phyloP scores from a whole-genome alignment of 2,329 filamentous ascomycete species.

The Fusarium sp. region DNA sequence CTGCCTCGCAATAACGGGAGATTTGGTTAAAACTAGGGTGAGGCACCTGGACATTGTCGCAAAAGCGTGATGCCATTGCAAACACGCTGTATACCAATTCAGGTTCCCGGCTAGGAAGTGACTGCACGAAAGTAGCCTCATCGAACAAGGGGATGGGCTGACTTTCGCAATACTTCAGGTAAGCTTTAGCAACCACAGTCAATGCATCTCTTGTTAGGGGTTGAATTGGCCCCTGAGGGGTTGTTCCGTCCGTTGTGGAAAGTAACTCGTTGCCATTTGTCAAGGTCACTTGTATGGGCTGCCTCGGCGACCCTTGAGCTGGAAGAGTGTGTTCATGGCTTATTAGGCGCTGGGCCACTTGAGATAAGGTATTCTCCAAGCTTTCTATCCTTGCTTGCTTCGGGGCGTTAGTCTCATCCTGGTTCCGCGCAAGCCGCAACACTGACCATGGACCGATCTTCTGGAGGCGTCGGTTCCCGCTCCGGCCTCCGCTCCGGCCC shows the following conservation, averaged over 20 bases:
- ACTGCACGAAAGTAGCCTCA: not conserved
- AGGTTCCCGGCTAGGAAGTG: not conserved
- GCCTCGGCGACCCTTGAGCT: not conserved
- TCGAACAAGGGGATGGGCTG: conserved; percentile 15
- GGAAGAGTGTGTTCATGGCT: not conserved
- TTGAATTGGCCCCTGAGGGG: not conserved
- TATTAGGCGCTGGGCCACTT: not conserved
- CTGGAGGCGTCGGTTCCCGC: not conserved
- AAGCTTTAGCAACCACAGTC: not conserved
- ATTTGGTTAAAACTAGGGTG: not conserved
- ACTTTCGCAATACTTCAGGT: conserved; percentile 9
- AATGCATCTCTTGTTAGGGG: not conserved
- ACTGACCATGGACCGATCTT: not conserved
- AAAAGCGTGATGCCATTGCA: not conserved
- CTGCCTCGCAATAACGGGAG: not conserved
- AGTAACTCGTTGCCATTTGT: not conserved
- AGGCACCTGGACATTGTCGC: not conserved
- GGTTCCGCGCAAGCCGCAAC: not conserved
- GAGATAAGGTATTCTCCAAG: not conserved
- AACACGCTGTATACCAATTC: not conserved
- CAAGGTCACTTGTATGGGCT: not conserved
- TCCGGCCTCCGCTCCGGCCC: not conserved
- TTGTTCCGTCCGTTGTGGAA: too few species aligned
- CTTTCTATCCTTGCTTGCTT: not conserved
- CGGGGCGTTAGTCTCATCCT: not conserved